Base-by-base conservation (phyloP, 495 filamentous ascomycete species). In the Talaromyces thailandensis region DNA sequence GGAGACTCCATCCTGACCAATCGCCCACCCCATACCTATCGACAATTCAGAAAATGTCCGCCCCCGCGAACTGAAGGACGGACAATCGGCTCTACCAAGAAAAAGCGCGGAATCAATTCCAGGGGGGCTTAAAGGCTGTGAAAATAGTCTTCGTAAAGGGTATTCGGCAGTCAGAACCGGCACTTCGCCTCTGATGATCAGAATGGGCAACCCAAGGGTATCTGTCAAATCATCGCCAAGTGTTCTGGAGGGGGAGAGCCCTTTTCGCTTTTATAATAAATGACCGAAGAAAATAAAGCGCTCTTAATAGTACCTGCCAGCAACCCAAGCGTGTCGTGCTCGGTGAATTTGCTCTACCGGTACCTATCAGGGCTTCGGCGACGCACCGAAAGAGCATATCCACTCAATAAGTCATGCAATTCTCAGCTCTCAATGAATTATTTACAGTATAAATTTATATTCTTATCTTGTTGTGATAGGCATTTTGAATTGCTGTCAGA, bases 71-170 rank as follows among this genome's bases (percentile, higher is more conserved):
- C 18, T 24, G 21, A 53, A 53, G 51, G 11, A 21, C 21, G 51
- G 21, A 53, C 51, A 53, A 53, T 53, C 26, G 51, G 51, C 51
- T 53, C n/a, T 23, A 53, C 16, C 51, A 53, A 53, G 51, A 28
- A 53, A 53, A 53, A 53, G 16, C 26, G 51, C 51, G 51, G 51
- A 53, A 53, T 53, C 51, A 53, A 53, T 53, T 53, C 23, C 51
- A 53, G 51, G 23, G 23, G 2, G 16, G 51, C 51, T 23, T 53
- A 24, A 53, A 25, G 26, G 50, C 16, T 21, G 12, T 14, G 55
- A 57, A 35, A 32, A 16, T 31, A 11, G 55, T 14, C 16, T 31
- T 35, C 11, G 2, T 14, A 57, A 57, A 16, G 2, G 12, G 25
- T 8, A 35, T 35, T 57, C 55, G 55, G 55, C 28, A 57, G 12